Base-by-base conservation (phyloP, 1,284 basidiomycete species). In the Thecaphora frezii region DNA sequence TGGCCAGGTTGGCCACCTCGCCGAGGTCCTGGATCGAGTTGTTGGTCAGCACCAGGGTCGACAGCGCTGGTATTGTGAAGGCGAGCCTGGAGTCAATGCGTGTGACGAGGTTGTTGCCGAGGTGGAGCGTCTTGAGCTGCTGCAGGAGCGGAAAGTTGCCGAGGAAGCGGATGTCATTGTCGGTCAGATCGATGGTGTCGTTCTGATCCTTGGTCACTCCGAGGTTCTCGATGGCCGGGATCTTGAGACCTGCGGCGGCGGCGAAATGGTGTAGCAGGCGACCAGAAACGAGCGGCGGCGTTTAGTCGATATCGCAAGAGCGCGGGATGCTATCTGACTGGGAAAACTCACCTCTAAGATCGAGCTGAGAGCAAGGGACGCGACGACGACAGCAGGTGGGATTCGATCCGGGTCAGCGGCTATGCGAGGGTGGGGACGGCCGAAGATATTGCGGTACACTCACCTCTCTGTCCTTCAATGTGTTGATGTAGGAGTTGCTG, bases 141-240 rank as follows among this genome's bases (percentile, higher is more conserved):
- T 87, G 86, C 76, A 91, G 84, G 65, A 90, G 83, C 50, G 92
- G 88, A 61, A 97, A 82, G 83, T 91, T 92, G 67, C 90, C 88
- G 46, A 99, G 86, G 9, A 86, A 86, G 60, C 87, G 83, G 82
- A 99, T 89, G 61, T 91, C 88, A 81, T 99, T 99, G 83, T 97
- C 91, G 56, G 93, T 96, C 54, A 96, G 84, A 83, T 98, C 94
- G 79, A 99, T 90, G 61, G 88, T 85, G 85, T 91, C 96, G 80
- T 89, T 90, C 82, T 88, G 91, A 83, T 97, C 89, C 87, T 91
- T 91, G 81, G 90, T 96, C 76, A 97, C 92, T 83, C 93, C 96
- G 71, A 99, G 85, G 84, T 99, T 98, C 87, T 99, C 96, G 78
- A 99, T 98, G 48, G 90, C 87, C 43, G 93, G 92, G 76, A 98